Base-by-base conservation (phyloP, 176 grass and related monocot genomes). In the Avena sativa region DNA sequence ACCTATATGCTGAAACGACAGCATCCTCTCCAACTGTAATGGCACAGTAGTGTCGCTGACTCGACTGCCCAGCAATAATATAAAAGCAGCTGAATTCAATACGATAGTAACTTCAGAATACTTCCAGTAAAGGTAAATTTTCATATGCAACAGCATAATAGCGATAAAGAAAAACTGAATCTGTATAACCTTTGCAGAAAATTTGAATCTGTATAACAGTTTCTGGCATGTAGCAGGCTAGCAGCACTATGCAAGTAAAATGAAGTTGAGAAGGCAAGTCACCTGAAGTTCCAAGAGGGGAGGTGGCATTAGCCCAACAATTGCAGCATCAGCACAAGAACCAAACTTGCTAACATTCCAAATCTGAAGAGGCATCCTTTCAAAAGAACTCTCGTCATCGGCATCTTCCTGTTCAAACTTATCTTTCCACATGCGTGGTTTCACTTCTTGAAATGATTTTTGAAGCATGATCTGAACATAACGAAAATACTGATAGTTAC, bases 1-100 rank as follows among this genome's bases (percentile, higher is more conserved):
- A 94, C 96, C 96, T 91, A 91, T 98, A 98, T 66, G 96, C 93
- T 75, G 96, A 98, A 81, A 98, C 93, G 68, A 95, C 96, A 68
- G 93, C 87, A 82, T 98, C 92, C 60, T 98, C 88, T 91, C 96
- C 93, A 88, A 95, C 86, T 59, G 93, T 91, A 48, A 98, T 91
- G 58, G 93, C 90, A 98, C 96, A 84, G 59, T 98, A 95, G 88
- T 92, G 90, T 25, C 88, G 79, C 78, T 94, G 91, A 92, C 87
- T 96, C 67, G 96, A 98, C 96, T 95, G 96, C 75, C 87, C 91
- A 93, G 78, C 85, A 98, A 98, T 89, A 95, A 98, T 89, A 95
- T 86, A 95, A 94, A 89, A 86, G 89, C 80, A 97, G 87, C 91
- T 93, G 93, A 95, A 95, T 92, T 92, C 93, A 95, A 95, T 95